Evolutionary conservation across 2,329 filamentous ascomycete genomes (phyloP).

Genomic region (Parascedosporium putredinis): DNA sequence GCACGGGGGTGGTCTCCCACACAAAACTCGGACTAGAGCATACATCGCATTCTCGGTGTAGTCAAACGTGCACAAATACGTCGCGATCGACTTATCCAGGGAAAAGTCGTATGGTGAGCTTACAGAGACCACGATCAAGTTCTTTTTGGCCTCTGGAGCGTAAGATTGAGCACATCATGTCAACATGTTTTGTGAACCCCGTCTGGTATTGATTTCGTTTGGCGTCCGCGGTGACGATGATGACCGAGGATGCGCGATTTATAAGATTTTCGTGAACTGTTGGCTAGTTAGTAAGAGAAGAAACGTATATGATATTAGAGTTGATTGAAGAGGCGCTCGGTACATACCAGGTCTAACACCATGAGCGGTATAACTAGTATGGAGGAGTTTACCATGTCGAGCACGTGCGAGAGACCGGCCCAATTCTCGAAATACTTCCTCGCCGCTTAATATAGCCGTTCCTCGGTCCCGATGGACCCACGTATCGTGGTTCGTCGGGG

Average conservation of each 20-base stretch:
- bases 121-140: constrained; percentile 80
- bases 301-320: background rate
- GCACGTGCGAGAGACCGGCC: constrained; percentile 80
- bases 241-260: constrained; percentile 74
- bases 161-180: constrained; percentile 87
- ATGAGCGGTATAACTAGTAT: constrained; percentile 92
- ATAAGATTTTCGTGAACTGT: constrained; percentile 83
- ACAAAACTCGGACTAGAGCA: constrained; percentile 71
- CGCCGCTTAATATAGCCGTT: constrained; percentile 72
- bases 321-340: background rate
- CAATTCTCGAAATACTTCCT: constrained; percentile 83
- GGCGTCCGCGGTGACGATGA: constrained; percentile 86
- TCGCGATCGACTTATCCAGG: constrained; percentile 80
- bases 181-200: constrained; percentile 90
- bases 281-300: background rate
- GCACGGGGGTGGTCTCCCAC: constrained; percentile 61
- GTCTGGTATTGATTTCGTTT: constrained; percentile 90
- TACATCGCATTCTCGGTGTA: constrained; percentile 89
- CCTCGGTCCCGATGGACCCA: constrained; percentile 45
- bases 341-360: constrained; percentile 65
- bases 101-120: constrained; percentile 96
- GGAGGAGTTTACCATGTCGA: constrained; percentile 73
- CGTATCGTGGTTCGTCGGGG: constrained; percentile 38
- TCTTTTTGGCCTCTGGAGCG: constrained; percentile 71
- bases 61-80: constrained; percentile 91